Evolutionary conservation across 192 early-diverging fungal genomes (phyloP), one percentile per base, ranked within the genome.

Genomic region (Entomortierella beljakovae): DNA sequence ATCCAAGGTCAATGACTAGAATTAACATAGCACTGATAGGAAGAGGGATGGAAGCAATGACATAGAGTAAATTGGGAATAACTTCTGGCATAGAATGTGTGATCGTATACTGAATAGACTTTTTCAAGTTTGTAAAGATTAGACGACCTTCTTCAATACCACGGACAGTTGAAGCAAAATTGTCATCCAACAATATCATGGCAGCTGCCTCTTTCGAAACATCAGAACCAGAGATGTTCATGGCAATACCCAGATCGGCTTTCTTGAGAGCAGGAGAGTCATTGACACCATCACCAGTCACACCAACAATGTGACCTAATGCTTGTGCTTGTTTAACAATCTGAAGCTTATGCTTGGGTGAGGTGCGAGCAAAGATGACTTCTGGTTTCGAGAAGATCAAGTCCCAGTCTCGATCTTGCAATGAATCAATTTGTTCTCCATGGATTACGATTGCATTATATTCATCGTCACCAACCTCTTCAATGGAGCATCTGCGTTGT

Each of bases 191-290:
- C 50, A 99, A 80, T 61, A 99, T 96, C 97, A 99, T 99, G 40
- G 95, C 89, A 22, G 97, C 97, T 0, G 94, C 94, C 71, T 96
- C 95, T 80, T 99, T 99, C 20, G 94, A 94, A 22, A 98, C 96
- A 80, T 99, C 97, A 1, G 94, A 95, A 16, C 96, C 97, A 43
- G 92, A 93, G 28, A 91, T 75, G 85, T 97, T 97, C 97, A 99
- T 99, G 9, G 97, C 91, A 75, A 99, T 97, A 46, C 97, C 97
- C 68, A 99, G 79, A 82, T 99, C 95, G 1, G 96, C 96, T 83
- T 96, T 97, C 80, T 97, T 98, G 46, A 99, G 85, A 22, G 96
- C 96, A n/a, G 96, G 96, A 2, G 96, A 94, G 82, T 99, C 97
- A 71, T 97, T 97, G 42, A 98, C 95, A 80, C 95, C 95, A 80